Evolutionary conservation across 495 filamentous ascomycete genomes (phyloP), one percentile per base, ranked within the genome.

Genomic region (Penicillium silybi): DNA sequence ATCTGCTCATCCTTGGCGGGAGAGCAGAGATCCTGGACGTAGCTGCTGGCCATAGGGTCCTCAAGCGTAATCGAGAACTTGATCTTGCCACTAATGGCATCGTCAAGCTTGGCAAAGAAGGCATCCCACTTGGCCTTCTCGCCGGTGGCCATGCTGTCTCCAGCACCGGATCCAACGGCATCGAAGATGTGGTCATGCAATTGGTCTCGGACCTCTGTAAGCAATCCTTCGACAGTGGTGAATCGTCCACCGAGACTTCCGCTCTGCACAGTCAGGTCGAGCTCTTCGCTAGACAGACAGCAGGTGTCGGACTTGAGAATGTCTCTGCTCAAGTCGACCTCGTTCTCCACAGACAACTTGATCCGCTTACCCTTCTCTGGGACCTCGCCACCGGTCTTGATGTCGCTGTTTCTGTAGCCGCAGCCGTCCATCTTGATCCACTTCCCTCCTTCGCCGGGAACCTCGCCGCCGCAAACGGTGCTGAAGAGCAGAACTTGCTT

Each of bases 291-390:
- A 59, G 82, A 76, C 44, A 99, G 75, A 5, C 82, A 80, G 62
- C 92, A 96, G 32, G 87, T 92, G 69, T 97, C 93, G 62, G 88
- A 91, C 78, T 99, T 99, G 47, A 99, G 80, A 52, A 99, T 95
- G 66, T 99, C 93, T 53, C 93, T 82, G 6, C 81, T 82, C 11
- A 99, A 81, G 68, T 99, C 93, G 34, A 83, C 80, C n/a, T 74
- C 62, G 29, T 73, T 84, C 58, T 86, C 78, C 19, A 97, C 89
- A 37, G 73, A 71, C 38, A 99, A 76, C 2, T 80, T 90, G 48
- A 96, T 93, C 44, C 82, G 86, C 66, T 85, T 85, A 40, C 93
- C 93, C 66, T 88, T 87, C 43, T 86, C 86, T 6, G 95, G 93
- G 18, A 99, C 82, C 57, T 84, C 90, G 50, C 93, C 95, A 54